Evolutionary conservation across 345 rosid genomes (phyloP), one percentile per base, ranked within the genome.

Genomic region (Alliaria petiolata): DNA sequence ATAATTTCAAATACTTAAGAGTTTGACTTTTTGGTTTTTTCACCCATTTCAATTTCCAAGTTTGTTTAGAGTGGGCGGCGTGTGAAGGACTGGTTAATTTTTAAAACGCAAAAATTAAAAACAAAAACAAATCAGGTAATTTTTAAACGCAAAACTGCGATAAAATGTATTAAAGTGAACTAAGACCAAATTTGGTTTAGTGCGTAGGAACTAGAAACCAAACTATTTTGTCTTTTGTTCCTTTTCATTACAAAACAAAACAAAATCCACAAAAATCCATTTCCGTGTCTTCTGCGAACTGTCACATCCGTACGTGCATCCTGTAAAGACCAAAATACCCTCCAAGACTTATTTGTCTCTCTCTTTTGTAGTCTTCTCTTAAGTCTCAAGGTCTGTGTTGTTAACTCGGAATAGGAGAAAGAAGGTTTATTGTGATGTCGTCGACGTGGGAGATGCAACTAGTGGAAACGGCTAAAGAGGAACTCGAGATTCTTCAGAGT

Each of bases 401-500:
- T 12, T 30, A 3, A 51, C 51, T 71, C 11, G 10, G 43, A 50
- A 15, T 16, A 20, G 79, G 51, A 28, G 75, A 68, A 31, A 64
- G 58, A 52, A 63, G 2, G 0, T 16, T 33, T n/a, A n/a, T 45
- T 16, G 30, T 8, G 74, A 74, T 53, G 53, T 28, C 34, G 11
- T 56, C 77, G 8, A 35, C 77, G 43, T 47, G 73, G 80, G 77
- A 83, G 78, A 76, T 80, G 79, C 73, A 52, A 52, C 31, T 76
- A 17, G 22, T 79, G 35, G 78, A 69, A 70, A 83, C 79, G 0
- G 88, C 85, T 35, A 70, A 77, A 45, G 82, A 85, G 0, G 88
- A 85, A 31, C 70, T 85, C 67, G 77, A 81, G 58, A 61, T 62
- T 19, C 83, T 85, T 7, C 82, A 82, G 26, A 36, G 52, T 3